Percentiles rank a stretch among this genome's conserved stretches.
These are phyloP conservation scores for Pythium grandisporangium DNA, from an alignment of 352 stramenopile genomes.

Conservation along the genomic window DNA sequence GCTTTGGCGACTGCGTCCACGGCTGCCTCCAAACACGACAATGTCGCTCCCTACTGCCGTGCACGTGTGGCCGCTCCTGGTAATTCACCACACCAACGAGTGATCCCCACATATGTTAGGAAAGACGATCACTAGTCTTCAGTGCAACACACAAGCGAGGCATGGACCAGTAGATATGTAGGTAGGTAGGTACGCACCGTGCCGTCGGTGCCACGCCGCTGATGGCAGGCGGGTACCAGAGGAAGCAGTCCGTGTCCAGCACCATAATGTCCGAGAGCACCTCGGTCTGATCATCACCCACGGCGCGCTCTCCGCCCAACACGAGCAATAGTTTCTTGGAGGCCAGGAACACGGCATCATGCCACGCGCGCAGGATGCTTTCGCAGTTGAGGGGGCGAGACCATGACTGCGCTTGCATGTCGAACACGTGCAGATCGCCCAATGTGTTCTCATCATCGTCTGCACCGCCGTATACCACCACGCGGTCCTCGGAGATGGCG, in stretches of 20 bases:
- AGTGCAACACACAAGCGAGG: too few relatives aligned
- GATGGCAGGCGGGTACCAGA: slow-evolving; percentile 90
- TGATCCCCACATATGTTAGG: too few relatives aligned
- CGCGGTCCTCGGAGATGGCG: slow-evolving; percentile 72
- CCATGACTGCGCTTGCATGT: slow-evolving; percentile 69
- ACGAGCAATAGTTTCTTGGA: slow-evolving; percentile 86
- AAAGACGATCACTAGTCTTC: too few relatives aligned
- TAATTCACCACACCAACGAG: too few relatives aligned
- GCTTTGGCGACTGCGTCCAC: slow-evolving; percentile 61
- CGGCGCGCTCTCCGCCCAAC: slow-evolving; percentile 86
- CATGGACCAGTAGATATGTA: too few relatives aligned
- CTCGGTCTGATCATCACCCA: slow-evolving; percentile 50
- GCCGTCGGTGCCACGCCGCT: slow-evolving; percentile 51
- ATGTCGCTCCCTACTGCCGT: slow-evolving; percentile 67
- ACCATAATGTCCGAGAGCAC: slow-evolving; percentile 84
- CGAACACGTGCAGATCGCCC: slow-evolving; percentile 82
- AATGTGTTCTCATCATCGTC: slow-evolving; percentile 79
- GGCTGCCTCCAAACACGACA: slow-evolving; percentile 71
- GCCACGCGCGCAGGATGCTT: slow-evolving; percentile 84
- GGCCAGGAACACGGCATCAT: slow-evolving; percentile 85
- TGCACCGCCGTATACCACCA: slow-evolving; percentile 90
- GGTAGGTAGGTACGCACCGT: too few relatives aligned
- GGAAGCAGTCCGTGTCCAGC: slow-evolving; percentile 90
- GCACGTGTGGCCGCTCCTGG: slow-evolving; percentile 65
- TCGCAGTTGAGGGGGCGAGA: slow-evolving; percentile 84